These are phyloP conservation scores for Penicillium sp. DNA, from an alignment of 2,329 filamentous ascomycete genomes.

Conservation along the genomic window DNA sequence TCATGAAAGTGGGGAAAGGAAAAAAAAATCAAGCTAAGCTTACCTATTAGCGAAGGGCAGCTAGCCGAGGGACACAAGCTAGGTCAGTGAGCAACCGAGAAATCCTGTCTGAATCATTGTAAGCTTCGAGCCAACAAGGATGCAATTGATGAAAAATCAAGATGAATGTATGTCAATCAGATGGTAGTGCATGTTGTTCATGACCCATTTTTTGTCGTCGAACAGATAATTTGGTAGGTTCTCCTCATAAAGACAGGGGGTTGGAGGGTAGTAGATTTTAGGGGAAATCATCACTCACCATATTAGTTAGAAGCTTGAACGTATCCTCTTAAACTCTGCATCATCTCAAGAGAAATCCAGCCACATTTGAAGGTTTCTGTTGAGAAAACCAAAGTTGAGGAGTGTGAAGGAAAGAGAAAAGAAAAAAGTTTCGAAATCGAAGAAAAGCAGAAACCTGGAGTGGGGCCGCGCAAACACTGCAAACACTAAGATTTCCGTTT, in stretches of 20 bases:
- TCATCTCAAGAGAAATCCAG: constrained; percentile 17
- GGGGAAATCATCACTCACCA: constrained; percentile 24
- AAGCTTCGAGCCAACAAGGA: constrained; percentile 11
- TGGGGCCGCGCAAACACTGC: constrained; percentile 38
- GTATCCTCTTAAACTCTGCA: not conserved
- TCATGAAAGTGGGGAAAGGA: constrained; percentile 2
- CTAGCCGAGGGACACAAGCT: not conserved
- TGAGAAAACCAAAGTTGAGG: not conserved
- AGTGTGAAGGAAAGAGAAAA: constrained; percentile 1
- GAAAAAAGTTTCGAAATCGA: constrained; percentile 21
- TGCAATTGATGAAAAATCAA: constrained; percentile 5
- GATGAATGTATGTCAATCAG: constrained; percentile 40
- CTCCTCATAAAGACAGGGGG: constrained; percentile 49
- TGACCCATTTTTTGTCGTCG: constrained; percentile 57
- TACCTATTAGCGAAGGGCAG: constrained; percentile 5
- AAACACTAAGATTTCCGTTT: constrained; percentile 43
- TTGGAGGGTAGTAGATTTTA: not conserved
- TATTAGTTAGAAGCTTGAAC: not conserved
- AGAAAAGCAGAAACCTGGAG: constrained; percentile 22
- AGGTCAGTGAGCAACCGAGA: not conserved
- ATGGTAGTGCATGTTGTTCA: constrained; percentile 65
- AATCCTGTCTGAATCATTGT: constrained; percentile 17
- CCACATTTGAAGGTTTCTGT: constrained; percentile 22
- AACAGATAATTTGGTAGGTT: constrained; percentile 54
- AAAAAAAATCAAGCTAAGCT: constrained; percentile 7